Percentiles rank a stretch among this genome's conserved stretches.
phyloP scores from a whole-genome alignment of 164 flowering plant genomes.

The Hamamelis virginiana region DNA sequence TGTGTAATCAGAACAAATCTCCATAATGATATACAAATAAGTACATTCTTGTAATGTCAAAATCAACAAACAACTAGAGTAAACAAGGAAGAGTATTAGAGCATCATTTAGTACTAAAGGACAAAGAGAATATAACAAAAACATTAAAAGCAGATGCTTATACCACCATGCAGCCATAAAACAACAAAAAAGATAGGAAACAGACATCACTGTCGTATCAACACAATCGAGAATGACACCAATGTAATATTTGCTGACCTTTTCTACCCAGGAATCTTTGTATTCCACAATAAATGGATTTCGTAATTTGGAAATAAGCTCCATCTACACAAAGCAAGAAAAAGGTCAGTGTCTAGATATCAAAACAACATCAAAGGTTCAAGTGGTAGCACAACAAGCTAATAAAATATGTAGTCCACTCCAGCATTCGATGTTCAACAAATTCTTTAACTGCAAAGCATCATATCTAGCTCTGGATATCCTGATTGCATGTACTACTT shows the following conservation, averaged over 20 bases:
- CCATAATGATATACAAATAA: too few species aligned
- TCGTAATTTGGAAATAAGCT: conserved; percentile 78
- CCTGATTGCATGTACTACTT: not conserved
- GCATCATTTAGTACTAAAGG: not conserved
- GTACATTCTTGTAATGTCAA: not conserved
- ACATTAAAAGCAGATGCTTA: not conserved
- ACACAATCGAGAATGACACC: not conserved
- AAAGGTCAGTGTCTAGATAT: conserved; percentile 12
- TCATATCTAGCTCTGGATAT: not conserved
- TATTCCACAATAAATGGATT: conserved; percentile 96
- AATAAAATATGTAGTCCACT: not conserved
- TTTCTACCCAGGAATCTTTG: conserved; percentile 99
- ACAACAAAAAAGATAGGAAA: not conserved
- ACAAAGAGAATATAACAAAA: too few species aligned
- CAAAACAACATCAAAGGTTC: not conserved
- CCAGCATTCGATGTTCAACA: not conserved
- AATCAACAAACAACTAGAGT: not conserved
- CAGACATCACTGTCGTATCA: not conserved
- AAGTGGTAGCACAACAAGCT: conserved; percentile 7
- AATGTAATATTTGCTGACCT: conserved; percentile 40
- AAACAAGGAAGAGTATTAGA: not conserved
- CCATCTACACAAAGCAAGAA: conserved; percentile 69
- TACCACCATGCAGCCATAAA: not conserved
- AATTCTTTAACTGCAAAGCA: too few species aligned
- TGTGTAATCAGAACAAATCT: too few species aligned